Evolutionary conservation across 495 filamentous ascomycete species (phyloP).

Genomic region (Hypoxylon lenormandii): DNA sequence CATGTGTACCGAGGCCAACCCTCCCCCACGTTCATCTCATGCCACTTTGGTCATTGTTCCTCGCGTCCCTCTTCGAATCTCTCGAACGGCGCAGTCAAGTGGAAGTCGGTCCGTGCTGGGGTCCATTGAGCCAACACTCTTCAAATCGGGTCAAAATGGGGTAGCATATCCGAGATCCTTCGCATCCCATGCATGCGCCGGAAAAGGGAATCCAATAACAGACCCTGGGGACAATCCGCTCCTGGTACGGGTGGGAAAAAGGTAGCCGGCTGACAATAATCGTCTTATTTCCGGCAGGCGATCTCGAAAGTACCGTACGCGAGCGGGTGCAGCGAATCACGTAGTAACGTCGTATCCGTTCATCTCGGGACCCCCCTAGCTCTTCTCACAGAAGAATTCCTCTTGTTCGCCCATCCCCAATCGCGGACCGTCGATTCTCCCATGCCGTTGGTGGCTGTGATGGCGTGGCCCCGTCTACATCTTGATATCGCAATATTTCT

Average conservation of each 20-base stretch:
- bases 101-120: not conserved
- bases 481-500: not conserved
- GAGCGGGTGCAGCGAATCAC: not conserved
- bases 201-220: not conserved
- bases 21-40: not conserved
- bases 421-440: not conserved
- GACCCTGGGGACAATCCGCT: not conserved
- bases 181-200: not conserved
- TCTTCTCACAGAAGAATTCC: not conserved
- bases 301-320: not conserved
- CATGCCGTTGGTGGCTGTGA: not conserved
- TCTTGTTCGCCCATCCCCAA: not conserved
- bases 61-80: not conserved
- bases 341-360: not conserved
- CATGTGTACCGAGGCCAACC: not conserved
- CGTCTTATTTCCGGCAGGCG: constrained; percentile 3
- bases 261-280: constrained; percentile 2
- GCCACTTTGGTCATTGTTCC: not conserved
- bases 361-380: not conserved
- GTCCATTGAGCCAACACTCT: not conserved
- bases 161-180: constrained; percentile 2
- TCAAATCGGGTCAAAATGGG: not conserved
- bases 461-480: not conserved
- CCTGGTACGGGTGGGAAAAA: not conserved
- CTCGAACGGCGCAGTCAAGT: not conserved